Evolutionary conservation across 176 grass and related monocot genomes (phyloP).

Genomic region (Poa annua): DNA sequence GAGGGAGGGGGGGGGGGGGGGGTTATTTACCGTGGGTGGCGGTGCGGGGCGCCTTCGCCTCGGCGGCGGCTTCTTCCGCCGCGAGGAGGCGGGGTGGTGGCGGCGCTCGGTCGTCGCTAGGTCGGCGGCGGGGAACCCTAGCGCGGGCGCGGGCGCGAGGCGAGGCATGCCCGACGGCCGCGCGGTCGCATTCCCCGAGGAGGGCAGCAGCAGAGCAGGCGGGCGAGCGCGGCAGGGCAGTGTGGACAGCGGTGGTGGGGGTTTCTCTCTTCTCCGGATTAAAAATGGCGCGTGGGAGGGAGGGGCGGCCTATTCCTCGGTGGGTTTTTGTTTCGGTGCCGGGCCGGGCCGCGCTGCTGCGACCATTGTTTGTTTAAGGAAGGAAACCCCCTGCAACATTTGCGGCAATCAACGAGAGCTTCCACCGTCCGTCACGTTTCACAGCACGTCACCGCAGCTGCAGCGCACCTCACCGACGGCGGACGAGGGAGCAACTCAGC

Average conservation of each 20-base stretch:
- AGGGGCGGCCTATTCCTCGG: no score
- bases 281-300: slow-evolving; percentile 49
- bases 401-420: no score
- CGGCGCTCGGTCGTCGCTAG: slow-evolving; percentile 22
- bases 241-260: background rate
- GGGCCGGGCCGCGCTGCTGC: background rate
- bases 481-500: no score
- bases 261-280: background rate
- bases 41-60: slow-evolving; percentile 35
- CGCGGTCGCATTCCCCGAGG: slow-evolving; percentile 61
- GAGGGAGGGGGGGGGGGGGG: background rate
- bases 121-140: slow-evolving; percentile 42
- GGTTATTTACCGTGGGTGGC: slow-evolving; percentile 32
- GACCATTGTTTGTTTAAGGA: no score
- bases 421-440: slow-evolving; percentile 21
- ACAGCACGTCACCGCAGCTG: background rate
- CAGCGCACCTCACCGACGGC: no score
- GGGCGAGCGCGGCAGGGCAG: background rate
- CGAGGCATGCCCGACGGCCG: slow-evolving; percentile 50
- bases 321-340: slow-evolving; percentile 8
- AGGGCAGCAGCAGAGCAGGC: slow-evolving; percentile 3
- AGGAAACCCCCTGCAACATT: no score
- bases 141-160: slow-evolving; percentile 49
- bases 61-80: slow-evolving; percentile 50
- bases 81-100: background rate